Percentiles rank a stretch among this genome's conserved stretches.
Evolutionary conservation across 2,329 filamentous ascomycete species (phyloP).

Genomic region (Phyllosticta paracitricarpa): DNA sequence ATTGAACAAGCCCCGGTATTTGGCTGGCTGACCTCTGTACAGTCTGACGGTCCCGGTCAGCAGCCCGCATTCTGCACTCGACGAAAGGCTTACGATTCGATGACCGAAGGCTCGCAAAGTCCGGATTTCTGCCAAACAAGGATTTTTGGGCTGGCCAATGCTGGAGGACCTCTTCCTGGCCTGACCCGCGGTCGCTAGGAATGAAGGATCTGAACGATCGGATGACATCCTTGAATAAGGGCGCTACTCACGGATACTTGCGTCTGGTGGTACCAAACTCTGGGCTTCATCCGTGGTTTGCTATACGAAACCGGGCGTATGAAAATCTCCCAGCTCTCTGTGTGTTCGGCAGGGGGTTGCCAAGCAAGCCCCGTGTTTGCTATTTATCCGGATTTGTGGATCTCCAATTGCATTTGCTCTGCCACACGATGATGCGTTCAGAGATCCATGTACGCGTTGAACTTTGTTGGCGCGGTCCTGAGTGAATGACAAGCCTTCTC

Average conservation of each 20-base stretch:
- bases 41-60: background rate
- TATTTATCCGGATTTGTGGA: background rate
- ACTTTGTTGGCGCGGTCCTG: background rate
- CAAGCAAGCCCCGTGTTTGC: background rate
- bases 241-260: background rate
- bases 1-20: background rate
- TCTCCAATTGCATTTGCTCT: background rate
- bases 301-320: background rate
- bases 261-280: background rate
- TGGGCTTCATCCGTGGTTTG: background rate
- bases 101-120: background rate
- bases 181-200: background rate
- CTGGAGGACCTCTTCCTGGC: background rate
- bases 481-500: background rate
- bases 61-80: background rate
- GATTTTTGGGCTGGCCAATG: background rate
- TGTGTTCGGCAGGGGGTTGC: background rate
- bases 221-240: background rate
- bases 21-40: constrained; percentile 5
- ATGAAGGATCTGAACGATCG: background rate
- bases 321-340: background rate
- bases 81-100: background rate
- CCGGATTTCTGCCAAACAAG: background rate
- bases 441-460: background rate
- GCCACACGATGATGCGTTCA: background rate